Conservation (phyloP, 306 rosid species). For the Erythrophleum fordii region DNA sequence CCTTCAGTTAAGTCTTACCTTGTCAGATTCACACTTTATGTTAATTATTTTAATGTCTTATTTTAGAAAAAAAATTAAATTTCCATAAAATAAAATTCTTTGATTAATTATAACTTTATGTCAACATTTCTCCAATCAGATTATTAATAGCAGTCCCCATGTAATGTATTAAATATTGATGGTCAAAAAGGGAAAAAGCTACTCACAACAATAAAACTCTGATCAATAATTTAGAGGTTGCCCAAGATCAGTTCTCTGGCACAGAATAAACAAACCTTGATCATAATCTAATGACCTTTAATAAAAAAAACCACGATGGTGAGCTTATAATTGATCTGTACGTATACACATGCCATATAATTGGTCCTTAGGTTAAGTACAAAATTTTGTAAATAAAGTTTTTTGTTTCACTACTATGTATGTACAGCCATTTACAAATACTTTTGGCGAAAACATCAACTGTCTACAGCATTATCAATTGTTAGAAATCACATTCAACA, state of each 20-base stretch:
- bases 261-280: background rate
- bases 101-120: background rate
- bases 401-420: background rate
- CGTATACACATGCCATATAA: background rate
- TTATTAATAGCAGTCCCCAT: constrained; percentile 4
- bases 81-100: background rate
- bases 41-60: background rate
- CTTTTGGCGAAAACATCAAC: background rate
- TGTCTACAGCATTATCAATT: background rate
- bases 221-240: background rate
- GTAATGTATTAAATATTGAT: background rate
- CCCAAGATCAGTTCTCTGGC: constrained; percentile 5
- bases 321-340: background rate
- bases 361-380: background rate
- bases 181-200: background rate
- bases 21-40: background rate
- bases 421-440: background rate
- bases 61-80: background rate
- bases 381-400: background rate
- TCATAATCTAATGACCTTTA: background rate
- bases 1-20: background rate
- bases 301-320: constrained; percentile 5
- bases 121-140: constrained; percentile 7
- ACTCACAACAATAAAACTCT: background rate
- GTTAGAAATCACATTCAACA: no score